These are phyloP conservation scores for Rhododendron vialii DNA, from an alignment of 148 eudicot genomes.

Conservation along the genomic window DNA sequence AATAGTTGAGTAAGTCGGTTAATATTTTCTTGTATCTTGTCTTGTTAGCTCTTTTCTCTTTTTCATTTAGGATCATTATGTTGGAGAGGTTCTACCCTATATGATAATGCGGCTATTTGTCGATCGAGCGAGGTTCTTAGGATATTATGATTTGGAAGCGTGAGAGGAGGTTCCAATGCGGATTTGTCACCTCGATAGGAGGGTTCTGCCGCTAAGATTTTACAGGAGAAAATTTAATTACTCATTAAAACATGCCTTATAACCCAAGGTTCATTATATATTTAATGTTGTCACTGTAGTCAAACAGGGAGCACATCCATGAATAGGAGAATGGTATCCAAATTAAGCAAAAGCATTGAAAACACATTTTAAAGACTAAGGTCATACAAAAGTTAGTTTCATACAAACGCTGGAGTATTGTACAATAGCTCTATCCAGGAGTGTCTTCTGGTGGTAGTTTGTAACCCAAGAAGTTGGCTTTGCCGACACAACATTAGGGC, in stretches of 20 bases:
- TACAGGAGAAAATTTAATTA: neutral
- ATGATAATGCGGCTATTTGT: neutral
- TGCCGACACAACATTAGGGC: conserved; percentile 8
- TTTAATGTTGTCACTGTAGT: neutral
- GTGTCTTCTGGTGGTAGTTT: neutral
- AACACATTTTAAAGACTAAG: neutral
- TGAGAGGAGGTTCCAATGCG: neutral
- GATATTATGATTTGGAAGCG: neutral
- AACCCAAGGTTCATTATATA: neutral
- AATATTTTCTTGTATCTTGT: neutral
- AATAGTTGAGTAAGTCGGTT: neutral
- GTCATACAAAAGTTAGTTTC: neutral
- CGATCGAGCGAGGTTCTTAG: neutral
- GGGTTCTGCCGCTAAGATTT: neutral
- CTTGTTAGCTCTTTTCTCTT: neutral
- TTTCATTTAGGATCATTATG: neutral
- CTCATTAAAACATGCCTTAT: neutral
- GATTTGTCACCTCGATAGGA: neutral
- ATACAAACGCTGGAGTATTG: neutral
- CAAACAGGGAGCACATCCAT: neutral
- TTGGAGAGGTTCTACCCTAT: neutral
- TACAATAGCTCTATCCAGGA: neutral
- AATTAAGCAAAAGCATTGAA: neutral
- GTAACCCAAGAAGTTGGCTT: conserved; percentile 5
- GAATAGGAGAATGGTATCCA: neutral